A percentile compares a stretch with the other conserved stretches of the same genome.
These are phyloP conservation scores for Batkoa obscura DNA, from an alignment of 371 early-diverging fungal genomes.

Conservation along the genomic window DNA sequence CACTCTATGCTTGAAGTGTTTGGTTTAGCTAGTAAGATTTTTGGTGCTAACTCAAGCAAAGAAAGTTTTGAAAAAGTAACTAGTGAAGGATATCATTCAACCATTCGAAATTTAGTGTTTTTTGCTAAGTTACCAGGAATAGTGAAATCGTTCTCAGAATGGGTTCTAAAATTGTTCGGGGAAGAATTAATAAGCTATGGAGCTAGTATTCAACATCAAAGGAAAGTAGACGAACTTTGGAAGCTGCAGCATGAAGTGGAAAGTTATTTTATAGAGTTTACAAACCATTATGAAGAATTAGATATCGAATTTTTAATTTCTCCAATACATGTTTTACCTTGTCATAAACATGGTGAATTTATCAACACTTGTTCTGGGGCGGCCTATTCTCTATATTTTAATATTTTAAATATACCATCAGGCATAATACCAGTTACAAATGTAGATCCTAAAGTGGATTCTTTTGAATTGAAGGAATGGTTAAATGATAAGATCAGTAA, in stretches of 20 bases:
- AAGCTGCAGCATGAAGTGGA: neutral
- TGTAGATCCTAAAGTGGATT: neutral
- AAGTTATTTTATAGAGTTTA: neutral
- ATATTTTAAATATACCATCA: neutral
- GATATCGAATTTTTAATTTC: neutral
- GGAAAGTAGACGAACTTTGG: neutral
- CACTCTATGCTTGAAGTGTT: neutral
- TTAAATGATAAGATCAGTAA: no score
- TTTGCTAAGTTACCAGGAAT: neutral
- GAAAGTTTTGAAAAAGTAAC: neutral
- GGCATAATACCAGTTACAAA: slow-evolving; percentile 1
- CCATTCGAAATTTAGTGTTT: neutral
- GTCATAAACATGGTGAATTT: neutral
- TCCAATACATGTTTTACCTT: neutral
- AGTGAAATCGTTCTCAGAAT: neutral
- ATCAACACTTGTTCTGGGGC: neutral
- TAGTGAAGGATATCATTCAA: neutral
- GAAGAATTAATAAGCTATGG: no score
- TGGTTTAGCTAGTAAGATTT: neutral
- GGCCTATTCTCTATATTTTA: neutral
- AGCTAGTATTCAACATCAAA: neutral
- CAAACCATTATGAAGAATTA: neutral
- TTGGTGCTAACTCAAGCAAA: neutral
- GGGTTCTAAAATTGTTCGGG: neutral
- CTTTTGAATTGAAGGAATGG: no score